Conservation (phyloP, 768 basidiomycete genomes). For the Tricholoma bakamatsutake region DNA sequence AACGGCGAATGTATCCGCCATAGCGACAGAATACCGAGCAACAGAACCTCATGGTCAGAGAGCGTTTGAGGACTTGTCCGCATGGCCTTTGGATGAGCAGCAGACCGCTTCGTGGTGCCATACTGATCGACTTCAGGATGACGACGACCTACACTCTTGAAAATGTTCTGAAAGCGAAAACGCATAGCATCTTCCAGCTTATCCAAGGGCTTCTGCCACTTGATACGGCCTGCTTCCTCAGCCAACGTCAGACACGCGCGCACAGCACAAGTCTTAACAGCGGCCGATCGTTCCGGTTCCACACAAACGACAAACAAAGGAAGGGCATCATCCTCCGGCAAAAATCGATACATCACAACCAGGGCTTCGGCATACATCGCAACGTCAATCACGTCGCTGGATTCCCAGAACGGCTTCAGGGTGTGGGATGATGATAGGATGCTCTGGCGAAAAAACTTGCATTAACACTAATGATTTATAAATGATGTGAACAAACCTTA, state of each 20-base stretch:
- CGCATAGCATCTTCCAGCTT: slow-evolving; percentile 40
- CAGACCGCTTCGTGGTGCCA: slow-evolving; percentile 47
- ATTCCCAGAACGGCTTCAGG: slow-evolving; percentile 69
- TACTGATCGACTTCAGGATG: slow-evolving; percentile 58
- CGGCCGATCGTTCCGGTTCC: slow-evolving; percentile 74
- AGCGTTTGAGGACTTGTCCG: slow-evolving; percentile 51
- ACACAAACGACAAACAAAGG: slow-evolving; percentile 59
- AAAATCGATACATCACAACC: slow-evolving; percentile 64
- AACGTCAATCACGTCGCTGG: slow-evolving; percentile 67
- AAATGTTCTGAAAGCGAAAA: slow-evolving; percentile 46
- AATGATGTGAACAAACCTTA: slow-evolving; percentile 42
- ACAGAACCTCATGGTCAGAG: slow-evolving; percentile 62
- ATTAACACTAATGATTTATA: background rate
- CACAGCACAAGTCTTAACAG: slow-evolving; percentile 72
- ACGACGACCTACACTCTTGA: slow-evolving; percentile 46
- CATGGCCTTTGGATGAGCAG: slow-evolving; percentile 56
- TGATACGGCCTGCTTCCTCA: slow-evolving; percentile 52
- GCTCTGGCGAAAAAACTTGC: slow-evolving; percentile 15
- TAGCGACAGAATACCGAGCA: slow-evolving; percentile 62
- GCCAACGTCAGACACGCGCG: slow-evolving; percentile 66
- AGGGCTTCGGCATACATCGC: slow-evolving; percentile 71
- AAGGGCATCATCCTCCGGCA: slow-evolving; percentile 56
- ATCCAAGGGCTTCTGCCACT: slow-evolving; percentile 51
- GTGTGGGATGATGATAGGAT: slow-evolving; percentile 27
- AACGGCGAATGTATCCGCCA: slow-evolving; percentile 58